phyloP scores from a whole-genome alignment of 768 basidiomycete genomes.

The Rhodosporidiobolus sp. region DNA sequence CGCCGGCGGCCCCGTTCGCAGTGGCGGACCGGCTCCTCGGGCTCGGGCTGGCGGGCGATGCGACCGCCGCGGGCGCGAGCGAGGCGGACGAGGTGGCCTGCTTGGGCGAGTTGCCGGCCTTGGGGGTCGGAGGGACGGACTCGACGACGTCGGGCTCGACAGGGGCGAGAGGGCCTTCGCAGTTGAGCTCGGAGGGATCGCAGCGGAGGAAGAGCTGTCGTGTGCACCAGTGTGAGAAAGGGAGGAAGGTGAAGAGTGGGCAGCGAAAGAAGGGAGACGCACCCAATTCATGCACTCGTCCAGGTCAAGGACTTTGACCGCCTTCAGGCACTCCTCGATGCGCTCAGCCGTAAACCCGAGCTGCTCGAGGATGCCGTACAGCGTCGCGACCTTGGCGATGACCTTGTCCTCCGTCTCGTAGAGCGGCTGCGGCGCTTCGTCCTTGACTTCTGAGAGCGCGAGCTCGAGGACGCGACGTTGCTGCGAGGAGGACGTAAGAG shows the following conservation, averaged over 20 bases:
- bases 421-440: slow-evolving; percentile 43
- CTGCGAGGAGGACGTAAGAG: not conserved
- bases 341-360: slow-evolving; percentile 69
- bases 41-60: not conserved
- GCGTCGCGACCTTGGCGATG: slow-evolving; percentile 67
- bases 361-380: slow-evolving; percentile 73
- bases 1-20: not conserved
- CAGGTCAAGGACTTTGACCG: slow-evolving; percentile 65
- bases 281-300: slow-evolving; percentile 94
- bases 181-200: slow-evolving; percentile 59
- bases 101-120: slow-evolving; percentile 10
- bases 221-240: not conserved
- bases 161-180: slow-evolving; percentile 38
- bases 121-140: slow-evolving; percentile 15
- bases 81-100: not conserved
- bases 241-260: not conserved
- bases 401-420: slow-evolving; percentile 70
- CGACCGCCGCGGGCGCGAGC: too few relatives aligned
- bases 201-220: slow-evolving; percentile 65
- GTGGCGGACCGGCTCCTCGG: not conserved
- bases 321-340: slow-evolving; percentile 67
- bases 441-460: slow-evolving; percentile 3
- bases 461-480: slow-evolving; percentile 37
- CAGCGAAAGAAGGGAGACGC: slow-evolving; percentile 34
- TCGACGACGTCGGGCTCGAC: slow-evolving; percentile 22